Base-by-base conservation (phyloP, 805 yeast genomes). In the Aciculoconidium aculeatum region DNA sequence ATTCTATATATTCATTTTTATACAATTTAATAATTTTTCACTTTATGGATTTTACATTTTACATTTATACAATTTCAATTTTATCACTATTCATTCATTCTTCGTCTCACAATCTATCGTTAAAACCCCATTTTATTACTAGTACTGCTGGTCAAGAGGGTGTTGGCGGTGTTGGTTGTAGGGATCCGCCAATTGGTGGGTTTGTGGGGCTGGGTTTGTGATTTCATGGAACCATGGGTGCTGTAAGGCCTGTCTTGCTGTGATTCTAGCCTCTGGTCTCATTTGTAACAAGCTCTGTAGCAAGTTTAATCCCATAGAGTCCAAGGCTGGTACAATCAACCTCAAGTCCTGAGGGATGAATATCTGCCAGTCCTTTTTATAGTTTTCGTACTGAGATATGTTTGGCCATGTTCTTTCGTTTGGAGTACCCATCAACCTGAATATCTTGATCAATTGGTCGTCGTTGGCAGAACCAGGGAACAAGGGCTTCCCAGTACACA, bases 401-500 rank as follows among this genome's bases (percentile, higher is more conserved):
- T 94, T 96, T 1, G 98, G 96, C 98, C 98, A 92, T 15, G 94
- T 80, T 37, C 80, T 67, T 56, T 92, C 98, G 49, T 80, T 85
- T 22, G 98, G 98, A 2, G 98, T 92, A 13, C 98, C 98, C 82
- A 92, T 77, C 15, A 88, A 67, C 52, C 94, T 76, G 65, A 92
- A 92, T 30, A 92, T 92, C 52, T 85, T 84, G 56, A 80, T 73
- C 45, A 92, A 70, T 58, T 92, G 97, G 59, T 92, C 98, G 32
- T 92, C 96, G 56, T 90, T 94, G 22, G 95, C 85, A 8, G 90
- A 78, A 17, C 98, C 98, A 12, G 97, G 95, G 58, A 92, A 92
- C 29, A 92, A 65, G 1, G 98, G 97, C 48, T 90, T 80, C 17
- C 98, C 95, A n/a, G 95, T 84, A 50, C 92, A 81, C 97, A 92